Percentiles rank a stretch among this genome's conserved stretches.
Evolutionary conservation across 768 basidiomycete species (phyloP).

Genomic region (Phylloporus arenicola): DNA sequence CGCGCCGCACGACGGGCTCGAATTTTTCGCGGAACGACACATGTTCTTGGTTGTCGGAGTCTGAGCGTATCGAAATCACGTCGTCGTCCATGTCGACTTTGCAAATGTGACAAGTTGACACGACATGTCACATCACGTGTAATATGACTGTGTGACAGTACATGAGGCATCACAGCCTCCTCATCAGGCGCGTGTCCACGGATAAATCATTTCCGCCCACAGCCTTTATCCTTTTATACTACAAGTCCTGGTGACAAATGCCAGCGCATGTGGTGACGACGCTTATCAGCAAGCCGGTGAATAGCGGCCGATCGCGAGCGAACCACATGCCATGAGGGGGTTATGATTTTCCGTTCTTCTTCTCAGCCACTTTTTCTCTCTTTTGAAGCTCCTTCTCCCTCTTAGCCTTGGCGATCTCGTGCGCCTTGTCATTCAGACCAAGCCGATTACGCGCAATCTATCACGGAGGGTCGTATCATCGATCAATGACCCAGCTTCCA

Average conservation of each 20-base stretch:
- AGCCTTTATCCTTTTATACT: background rate
- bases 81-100: slow-evolving; percentile 27
- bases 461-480: background rate
- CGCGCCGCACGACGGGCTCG: slow-evolving; percentile 59
- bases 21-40: slow-evolving; percentile 49
- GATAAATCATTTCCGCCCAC: slow-evolving; percentile 13
- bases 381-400: slow-evolving; percentile 48
- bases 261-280: background rate
- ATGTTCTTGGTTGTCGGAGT: slow-evolving; percentile 27
- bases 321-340: background rate
- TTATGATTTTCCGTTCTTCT: slow-evolving; percentile 32
- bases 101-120: slow-evolving; percentile 18
- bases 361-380: slow-evolving; percentile 54
- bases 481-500: background rate
- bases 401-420: slow-evolving; percentile 74
- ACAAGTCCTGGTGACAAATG: background rate
- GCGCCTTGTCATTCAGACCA: slow-evolving; percentile 83
- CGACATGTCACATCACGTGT: slow-evolving; percentile 29
- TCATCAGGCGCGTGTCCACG: background rate
- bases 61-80: slow-evolving; percentile 31
- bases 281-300: background rate
- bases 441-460: slow-evolving; percentile 89
- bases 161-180: background rate
- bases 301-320: background rate
- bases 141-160: background rate